Evolutionary conservation across 805 yeast genomes (phyloP).

Genomic region (Candida argentea): DNA sequence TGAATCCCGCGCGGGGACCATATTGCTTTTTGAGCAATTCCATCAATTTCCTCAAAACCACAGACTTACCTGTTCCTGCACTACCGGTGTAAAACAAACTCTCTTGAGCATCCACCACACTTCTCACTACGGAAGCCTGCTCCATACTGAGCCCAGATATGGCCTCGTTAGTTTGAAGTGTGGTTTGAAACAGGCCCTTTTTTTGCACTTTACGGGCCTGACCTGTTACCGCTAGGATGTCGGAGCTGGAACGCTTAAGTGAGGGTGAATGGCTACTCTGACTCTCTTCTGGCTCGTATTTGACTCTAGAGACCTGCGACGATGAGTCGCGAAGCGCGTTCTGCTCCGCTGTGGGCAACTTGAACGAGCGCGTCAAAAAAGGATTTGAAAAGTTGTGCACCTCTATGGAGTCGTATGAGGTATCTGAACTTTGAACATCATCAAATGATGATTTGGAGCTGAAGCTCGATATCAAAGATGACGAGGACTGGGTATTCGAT

Average conservation of each 20-base stretch:
- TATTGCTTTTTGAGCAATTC: conserved; percentile 9
- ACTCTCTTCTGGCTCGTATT: conserved; percentile 2
- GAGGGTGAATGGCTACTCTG: conserved; percentile 1
- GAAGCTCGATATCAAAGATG: too few relatives aligned
- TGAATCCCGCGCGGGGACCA: conserved; percentile 62
- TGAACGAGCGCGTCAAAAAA: conserved; percentile 12
- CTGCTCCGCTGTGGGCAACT: conserved; percentile 1
- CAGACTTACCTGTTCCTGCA: conserved; percentile 86
- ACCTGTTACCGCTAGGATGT: conserved; percentile 9
- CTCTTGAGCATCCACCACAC: conserved; percentile 38
- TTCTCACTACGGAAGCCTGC: conserved; percentile 38
- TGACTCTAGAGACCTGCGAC: not conserved
- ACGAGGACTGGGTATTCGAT: too few relatives aligned
- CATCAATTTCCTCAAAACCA: conserved; percentile 56
- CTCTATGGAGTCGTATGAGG: conserved; percentile 29
- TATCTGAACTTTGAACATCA: conserved; percentile 15
- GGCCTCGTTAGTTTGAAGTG: conserved; percentile 2
- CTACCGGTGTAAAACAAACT: conserved; percentile 73
- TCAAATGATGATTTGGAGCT: too few relatives aligned
- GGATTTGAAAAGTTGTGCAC: conserved; percentile 28
- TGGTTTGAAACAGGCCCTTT: conserved; percentile 3
- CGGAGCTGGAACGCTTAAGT: conserved; percentile 13
- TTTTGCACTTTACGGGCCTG: conserved; percentile 15
- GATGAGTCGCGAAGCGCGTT: conserved; percentile 6
- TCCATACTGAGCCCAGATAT: conserved; percentile 20